These are phyloP conservation scores for Exophiala bonariae DNA, from an alignment of 2,329 filamentous ascomycete species.

Conservation along the genomic window DNA sequence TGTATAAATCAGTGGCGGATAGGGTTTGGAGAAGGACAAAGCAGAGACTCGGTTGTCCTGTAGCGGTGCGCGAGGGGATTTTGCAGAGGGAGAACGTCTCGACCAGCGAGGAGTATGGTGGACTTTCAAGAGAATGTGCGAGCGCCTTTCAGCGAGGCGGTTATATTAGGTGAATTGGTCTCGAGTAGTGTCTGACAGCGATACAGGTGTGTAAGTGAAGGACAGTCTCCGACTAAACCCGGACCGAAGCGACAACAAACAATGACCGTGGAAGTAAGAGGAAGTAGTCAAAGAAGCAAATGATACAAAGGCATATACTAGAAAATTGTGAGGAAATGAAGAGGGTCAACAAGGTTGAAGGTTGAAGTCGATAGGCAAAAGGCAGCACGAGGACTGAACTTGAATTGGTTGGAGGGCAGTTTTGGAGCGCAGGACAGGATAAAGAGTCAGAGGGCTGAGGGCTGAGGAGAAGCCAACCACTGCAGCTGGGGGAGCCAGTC, in stretches of 20 bases:
- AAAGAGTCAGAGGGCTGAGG: too few relatives aligned
- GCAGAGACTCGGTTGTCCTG: background rate
- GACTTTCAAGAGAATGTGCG: background rate
- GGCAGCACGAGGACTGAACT: background rate
- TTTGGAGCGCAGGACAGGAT: too few relatives aligned
- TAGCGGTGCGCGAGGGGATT: background rate
- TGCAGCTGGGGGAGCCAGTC: too few relatives aligned
- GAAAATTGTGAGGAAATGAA: background rate
- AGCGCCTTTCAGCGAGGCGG: too few relatives aligned
- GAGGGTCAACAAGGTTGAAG: background rate
- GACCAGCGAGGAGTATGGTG: background rate
- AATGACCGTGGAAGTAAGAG: background rate
- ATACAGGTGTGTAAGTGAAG: background rate
- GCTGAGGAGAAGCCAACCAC: too few relatives aligned
- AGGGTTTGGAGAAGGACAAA: background rate
- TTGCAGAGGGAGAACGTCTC: background rate
- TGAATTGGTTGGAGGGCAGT: too few relatives aligned
- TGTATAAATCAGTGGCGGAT: background rate
- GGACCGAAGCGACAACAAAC: background rate
- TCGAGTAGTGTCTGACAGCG: too few relatives aligned
- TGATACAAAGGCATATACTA: slow-evolving; percentile 2
- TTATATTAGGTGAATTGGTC: too few relatives aligned
- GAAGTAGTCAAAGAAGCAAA: background rate
- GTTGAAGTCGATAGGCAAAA: background rate
- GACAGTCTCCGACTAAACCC: background rate